A percentile compares a stretch with the other conserved stretches of the same genome.
phyloP scores from a whole-genome alignment of 1,284 basidiomycete genomes.

The Xerocomus nothofagi region DNA sequence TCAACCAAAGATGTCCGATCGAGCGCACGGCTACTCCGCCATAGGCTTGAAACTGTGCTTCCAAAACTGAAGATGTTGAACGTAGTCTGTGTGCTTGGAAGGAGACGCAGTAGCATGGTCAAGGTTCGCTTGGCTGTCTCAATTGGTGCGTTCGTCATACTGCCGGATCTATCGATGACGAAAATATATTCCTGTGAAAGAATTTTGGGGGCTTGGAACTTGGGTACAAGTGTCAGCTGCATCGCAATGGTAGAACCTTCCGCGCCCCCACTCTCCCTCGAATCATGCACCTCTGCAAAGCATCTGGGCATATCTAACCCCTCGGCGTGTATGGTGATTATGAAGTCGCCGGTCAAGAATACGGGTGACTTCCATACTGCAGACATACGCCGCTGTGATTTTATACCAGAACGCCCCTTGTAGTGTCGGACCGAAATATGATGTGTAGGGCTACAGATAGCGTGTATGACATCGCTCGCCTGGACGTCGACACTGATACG shows the following conservation, averaged over 20 bases:
- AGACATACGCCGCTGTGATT: slow-evolving; percentile 43
- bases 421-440: slow-evolving; percentile 35
- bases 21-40: slow-evolving; percentile 39
- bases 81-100: slow-evolving; percentile 34
- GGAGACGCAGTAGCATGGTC: slow-evolving; percentile 34
- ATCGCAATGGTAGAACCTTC: slow-evolving; percentile 43
- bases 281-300: slow-evolving; percentile 47
- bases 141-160: slow-evolving; percentile 37
- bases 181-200: slow-evolving; percentile 45
- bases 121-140: slow-evolving; percentile 39
- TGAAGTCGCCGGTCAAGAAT: slow-evolving; percentile 47
- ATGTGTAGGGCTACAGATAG: slow-evolving; percentile 45
- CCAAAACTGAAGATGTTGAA: slow-evolving; percentile 58
- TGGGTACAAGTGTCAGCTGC: slow-evolving; percentile 53
- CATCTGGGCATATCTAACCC: slow-evolving; percentile 52
- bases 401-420: slow-evolving; percentile 33
- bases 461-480: slow-evolving; percentile 42
- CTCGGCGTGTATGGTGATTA: slow-evolving; percentile 45
- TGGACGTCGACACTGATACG: slow-evolving; percentile 46
- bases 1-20: slow-evolving; percentile 31
- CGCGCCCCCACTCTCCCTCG: slow-evolving; percentile 19
- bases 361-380: slow-evolving; percentile 38
- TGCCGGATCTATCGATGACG: slow-evolving; percentile 44
- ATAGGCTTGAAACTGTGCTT: slow-evolving; percentile 31
- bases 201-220: slow-evolving; percentile 41